Percentiles rank a stretch among this genome's conserved stretches.
These are phyloP conservation scores for Geosmithia morbida DNA, from an alignment of 2,329 filamentous ascomycete genomes.

Conservation along the genomic window DNA sequence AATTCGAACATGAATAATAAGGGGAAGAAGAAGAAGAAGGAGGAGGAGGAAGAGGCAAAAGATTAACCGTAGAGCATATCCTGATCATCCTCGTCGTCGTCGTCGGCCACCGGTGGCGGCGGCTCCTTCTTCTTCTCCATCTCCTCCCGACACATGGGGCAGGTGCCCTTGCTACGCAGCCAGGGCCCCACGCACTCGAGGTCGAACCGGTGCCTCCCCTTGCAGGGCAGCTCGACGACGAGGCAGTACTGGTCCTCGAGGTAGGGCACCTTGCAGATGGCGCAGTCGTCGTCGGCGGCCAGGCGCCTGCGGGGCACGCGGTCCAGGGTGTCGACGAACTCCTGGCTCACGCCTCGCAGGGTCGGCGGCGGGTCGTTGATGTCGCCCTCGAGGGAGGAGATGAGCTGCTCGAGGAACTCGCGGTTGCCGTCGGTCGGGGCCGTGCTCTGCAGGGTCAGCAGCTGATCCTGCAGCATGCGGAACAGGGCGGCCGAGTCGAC, in stretches of 20 bases:
- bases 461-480: slow-evolving; percentile 44
- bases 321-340: slow-evolving; percentile 44
- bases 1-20: not conserved
- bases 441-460: slow-evolving; percentile 32
- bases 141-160: slow-evolving; percentile 48
- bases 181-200: slow-evolving; percentile 55
- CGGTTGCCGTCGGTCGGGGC: slow-evolving; percentile 34
- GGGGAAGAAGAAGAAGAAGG: not conserved
- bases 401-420: slow-evolving; percentile 33
- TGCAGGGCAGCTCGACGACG: slow-evolving; percentile 50
- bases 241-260: slow-evolving; percentile 48
- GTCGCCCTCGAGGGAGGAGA: slow-evolving; percentile 30
- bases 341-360: slow-evolving; percentile 41
- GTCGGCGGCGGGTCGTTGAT: slow-evolving; percentile 35
- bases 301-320: slow-evolving; percentile 38
- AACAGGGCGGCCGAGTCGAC: slow-evolving; percentile 42
- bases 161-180: slow-evolving; percentile 49
- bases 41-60: no score
- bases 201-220: slow-evolving; percentile 43
- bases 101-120: slow-evolving; percentile 22
- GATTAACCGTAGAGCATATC: slow-evolving; percentile 28
- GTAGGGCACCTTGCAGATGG: slow-evolving; percentile 48
- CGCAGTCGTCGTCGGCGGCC: slow-evolving; percentile 36
- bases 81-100: slow-evolving; percentile 36
- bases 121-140: slow-evolving; percentile 38